Conservation (phyloP, 805 yeast species). For the Ogataea paradorogensis region DNA sequence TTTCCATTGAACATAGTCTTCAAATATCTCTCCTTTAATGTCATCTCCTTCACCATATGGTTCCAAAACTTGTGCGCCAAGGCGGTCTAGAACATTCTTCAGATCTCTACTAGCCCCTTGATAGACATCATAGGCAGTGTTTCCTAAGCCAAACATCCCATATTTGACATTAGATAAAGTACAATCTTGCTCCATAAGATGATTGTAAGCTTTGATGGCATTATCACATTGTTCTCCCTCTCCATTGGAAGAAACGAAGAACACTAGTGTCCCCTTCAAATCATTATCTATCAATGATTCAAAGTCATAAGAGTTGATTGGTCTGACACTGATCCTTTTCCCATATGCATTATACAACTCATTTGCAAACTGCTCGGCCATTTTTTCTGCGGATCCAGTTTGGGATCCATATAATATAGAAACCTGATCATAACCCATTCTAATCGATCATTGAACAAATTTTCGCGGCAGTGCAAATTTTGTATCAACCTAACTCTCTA, state of each 20-base stretch:
- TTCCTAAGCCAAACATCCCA: conserved; percentile 86
- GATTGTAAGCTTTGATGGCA: conserved; percentile 65
- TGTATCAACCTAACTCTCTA: not conserved
- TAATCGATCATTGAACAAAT: not conserved
- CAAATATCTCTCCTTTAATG: conserved; percentile 85
- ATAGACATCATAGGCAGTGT: conserved; percentile 84
- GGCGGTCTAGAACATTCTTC: conserved; percentile 44
- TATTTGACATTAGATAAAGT: conserved; percentile 50
- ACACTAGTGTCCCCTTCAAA: conserved; percentile 38
- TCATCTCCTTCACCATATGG: conserved; percentile 86
- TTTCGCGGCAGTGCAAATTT: conserved; percentile 4
- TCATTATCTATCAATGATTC: conserved; percentile 62
- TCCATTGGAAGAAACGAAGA: conserved; percentile 88
- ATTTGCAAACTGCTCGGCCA: conserved; percentile 61
- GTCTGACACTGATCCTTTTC: conserved; percentile 63
- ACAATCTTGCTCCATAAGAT: conserved; percentile 36
- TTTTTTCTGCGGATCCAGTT: conserved; percentile 12
- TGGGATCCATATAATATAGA: conserved; percentile 40
- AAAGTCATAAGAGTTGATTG: conserved; percentile 72
- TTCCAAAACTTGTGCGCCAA: conserved; percentile 64
- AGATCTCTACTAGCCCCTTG: conserved; percentile 72
- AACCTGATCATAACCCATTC: not conserved
- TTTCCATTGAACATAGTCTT: conserved; percentile 88
- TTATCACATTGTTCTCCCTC: conserved; percentile 97
- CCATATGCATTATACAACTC: conserved; percentile 73